These are phyloP conservation scores for Cladophialophora immunda DNA, from an alignment of 2,329 filamentous ascomycete species.

Conservation along the genomic window DNA sequence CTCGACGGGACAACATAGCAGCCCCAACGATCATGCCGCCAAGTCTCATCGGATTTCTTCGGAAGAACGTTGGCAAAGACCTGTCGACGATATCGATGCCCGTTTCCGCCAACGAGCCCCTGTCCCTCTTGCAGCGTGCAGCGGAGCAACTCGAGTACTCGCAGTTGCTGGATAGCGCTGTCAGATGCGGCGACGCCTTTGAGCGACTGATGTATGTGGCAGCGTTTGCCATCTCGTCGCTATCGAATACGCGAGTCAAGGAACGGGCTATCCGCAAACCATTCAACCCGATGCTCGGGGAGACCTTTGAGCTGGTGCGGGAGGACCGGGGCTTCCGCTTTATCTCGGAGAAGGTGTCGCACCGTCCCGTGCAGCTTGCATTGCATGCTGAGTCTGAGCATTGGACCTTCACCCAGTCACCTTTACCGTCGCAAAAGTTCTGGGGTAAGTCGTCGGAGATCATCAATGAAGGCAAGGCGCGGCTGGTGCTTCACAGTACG, in stretches of 20 bases:
- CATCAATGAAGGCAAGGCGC: slow-evolving; percentile 86
- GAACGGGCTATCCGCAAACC: slow-evolving; percentile 94
- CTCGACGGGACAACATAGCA: slow-evolving; percentile 74
- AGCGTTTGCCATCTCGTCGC: slow-evolving; percentile 88
- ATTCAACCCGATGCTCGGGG: slow-evolving; percentile 95
- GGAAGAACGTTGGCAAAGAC: slow-evolving; percentile 98
- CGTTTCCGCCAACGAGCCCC: slow-evolving; percentile 92
- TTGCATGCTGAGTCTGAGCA: slow-evolving; percentile 86
- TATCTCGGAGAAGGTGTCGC: slow-evolving; percentile 93
- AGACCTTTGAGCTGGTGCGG: slow-evolving; percentile 92
- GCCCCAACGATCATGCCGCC: slow-evolving; percentile 81
- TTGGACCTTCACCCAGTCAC: slow-evolving; percentile 89
- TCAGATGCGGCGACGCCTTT: slow-evolving; percentile 61
- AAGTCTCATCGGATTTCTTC: slow-evolving; percentile 89
- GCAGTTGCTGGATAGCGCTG: slow-evolving; percentile 79
- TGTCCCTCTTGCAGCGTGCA: slow-evolving; percentile 84
- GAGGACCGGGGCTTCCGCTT: slow-evolving; percentile 88
- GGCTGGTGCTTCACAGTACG: slow-evolving; percentile 76
- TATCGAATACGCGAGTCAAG: slow-evolving; percentile 82
- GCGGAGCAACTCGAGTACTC: slow-evolving; percentile 94
- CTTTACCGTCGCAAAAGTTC: slow-evolving; percentile 93
- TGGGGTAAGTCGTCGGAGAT: slow-evolving; percentile 98
- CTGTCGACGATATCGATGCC: slow-evolving; percentile 97
- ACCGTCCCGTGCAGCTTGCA: slow-evolving; percentile 89
- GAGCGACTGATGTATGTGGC: slow-evolving; percentile 85